Conservation (phyloP, 2,329 filamentous ascomycete species). For the Chalara sp. region DNA sequence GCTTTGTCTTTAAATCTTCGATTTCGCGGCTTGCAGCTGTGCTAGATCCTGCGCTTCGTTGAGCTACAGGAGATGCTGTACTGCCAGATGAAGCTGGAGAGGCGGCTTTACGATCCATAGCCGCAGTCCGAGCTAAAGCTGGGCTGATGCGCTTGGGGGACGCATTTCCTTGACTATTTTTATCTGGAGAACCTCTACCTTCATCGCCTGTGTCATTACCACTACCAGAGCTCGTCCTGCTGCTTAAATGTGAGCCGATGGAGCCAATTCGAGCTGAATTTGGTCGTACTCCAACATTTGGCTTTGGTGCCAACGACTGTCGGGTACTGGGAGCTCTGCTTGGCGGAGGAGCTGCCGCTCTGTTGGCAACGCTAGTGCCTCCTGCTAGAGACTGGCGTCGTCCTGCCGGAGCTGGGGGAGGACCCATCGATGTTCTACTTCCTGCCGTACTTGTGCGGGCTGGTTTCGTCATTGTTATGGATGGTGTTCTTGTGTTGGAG, state of each 20-base stretch:
- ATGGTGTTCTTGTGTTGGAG: conserved; percentile 45
- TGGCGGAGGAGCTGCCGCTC: conserved; percentile 11
- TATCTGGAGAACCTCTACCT: conserved; percentile 36
- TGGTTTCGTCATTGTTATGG: conserved; percentile 35
- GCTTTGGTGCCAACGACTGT: conserved; percentile 22
- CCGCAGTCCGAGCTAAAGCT: conserved; percentile 18
- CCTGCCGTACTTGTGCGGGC: conserved; percentile 47
- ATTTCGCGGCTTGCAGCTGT: conserved; percentile 49
- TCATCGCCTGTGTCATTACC: conserved; percentile 22
- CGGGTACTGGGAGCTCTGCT: conserved; percentile 12
- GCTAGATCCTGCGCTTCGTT: conserved; percentile 15
- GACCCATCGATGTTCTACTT: conserved; percentile 60
- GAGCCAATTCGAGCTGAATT: conserved; percentile 23
- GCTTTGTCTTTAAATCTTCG: conserved; percentile 82
- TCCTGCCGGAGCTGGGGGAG: conserved; percentile 37
- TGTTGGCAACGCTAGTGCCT: conserved; percentile 26
- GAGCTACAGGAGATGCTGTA: conserved; percentile 17
- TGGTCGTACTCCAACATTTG: conserved; percentile 17
- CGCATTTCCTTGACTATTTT: conserved; percentile 35
- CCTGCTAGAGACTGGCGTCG: conserved; percentile 33
- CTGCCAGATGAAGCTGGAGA: conserved; percentile 19
- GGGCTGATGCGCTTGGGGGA: conserved; percentile 26
- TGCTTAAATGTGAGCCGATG: conserved; percentile 24
- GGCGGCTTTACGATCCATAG: conserved; percentile 12
- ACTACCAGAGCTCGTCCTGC: conserved; percentile 21